Evolutionary conservation across 108 stramenopile species (phyloP).

Genomic region (Nitzschia sp.): DNA sequence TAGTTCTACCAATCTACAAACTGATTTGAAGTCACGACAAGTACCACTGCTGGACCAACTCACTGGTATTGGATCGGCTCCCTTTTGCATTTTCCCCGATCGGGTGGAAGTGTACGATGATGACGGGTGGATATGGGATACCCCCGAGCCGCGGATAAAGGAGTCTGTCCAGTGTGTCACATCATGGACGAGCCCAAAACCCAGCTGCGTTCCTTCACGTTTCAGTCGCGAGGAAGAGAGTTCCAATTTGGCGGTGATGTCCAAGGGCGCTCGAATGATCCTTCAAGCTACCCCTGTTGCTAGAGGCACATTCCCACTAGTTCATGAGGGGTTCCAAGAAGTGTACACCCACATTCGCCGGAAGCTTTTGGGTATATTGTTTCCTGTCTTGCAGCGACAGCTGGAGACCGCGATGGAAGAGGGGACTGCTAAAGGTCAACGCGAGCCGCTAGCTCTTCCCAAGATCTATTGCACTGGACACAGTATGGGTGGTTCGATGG

Average conservation of each 20-base stretch:
- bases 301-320: constrained; percentile 65
- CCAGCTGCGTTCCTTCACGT: constrained; percentile 28
- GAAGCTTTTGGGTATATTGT: constrained; percentile 51
- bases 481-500: constrained; percentile 65
- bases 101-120: constrained; percentile 36
- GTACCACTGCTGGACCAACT: constrained; percentile 71
- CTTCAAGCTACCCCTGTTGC: constrained; percentile 65
- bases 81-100: constrained; percentile 56
- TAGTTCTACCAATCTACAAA: constrained; percentile 70
- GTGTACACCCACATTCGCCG: constrained; percentile 66
- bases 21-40: constrained; percentile 78
- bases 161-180: constrained; percentile 21
- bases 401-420: constrained; percentile 41
- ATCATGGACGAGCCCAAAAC: constrained; percentile 10
- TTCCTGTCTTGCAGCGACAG: constrained; percentile 66
- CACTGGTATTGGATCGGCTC: constrained; percentile 40
- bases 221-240: constrained; percentile 1
- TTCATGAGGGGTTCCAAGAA: constrained; percentile 79
- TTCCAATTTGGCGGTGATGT: constrained; percentile 17
- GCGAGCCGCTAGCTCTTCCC: constrained; percentile 60
- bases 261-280: constrained; percentile 54
- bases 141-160: not conserved
- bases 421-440: not conserved
- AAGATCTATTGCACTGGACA: constrained; percentile 84
- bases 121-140: constrained; percentile 47